Base-by-base conservation (phyloP, 768 basidiomycete genomes). In the Hericium alpestre region DNA sequence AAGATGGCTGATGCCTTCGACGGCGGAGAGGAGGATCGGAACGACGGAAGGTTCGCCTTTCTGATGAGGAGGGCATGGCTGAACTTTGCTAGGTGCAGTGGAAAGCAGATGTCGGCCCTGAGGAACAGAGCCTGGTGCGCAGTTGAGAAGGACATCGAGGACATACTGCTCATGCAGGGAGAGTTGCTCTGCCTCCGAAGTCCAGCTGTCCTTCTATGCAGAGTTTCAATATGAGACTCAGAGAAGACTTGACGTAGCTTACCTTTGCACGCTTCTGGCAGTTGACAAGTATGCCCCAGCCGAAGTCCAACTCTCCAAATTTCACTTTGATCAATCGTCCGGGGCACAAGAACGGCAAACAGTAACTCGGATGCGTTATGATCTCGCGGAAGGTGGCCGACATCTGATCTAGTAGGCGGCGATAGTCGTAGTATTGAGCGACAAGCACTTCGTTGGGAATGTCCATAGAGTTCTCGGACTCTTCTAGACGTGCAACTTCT, bases 271-370 rank as follows among this genome's bases (percentile, higher is more conserved):
- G 82, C 70, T 96, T 96, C 67, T 90, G 86, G 65, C 84, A 97
- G 67, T 93, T 94, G 66, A 97, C 80, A 54, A 98, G 82, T 43
- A 93, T 81, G 40, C 95, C 95, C 96, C 96, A 98, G 10, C 95
- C 95, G 69, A 95, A 98, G 70, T 99, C 89, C 13, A 85, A 72
- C 39, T 87, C 85, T 60, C 86, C 81, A 67, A 96, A 79, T 66
- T 88, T 88, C 64, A 99, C 80, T 65, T 88, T 89, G 51, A 98
- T 89, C n/a, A 98, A 76, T 3, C 96, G 84, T 32, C 96, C 96
- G 20, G 85, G 77, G 65, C 95, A 88, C 13, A 99, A 76, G 79
- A 96, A 98, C 0, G 94, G 93, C 23, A 98, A 70, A n/a, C 87
- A 81, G 71, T 98, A 98, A 1, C 84, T 87, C 3, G 96, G 96